phyloP scores from a whole-genome alignment of 2,329 filamentous ascomycete species.

The Microsporum audouinii region DNA sequence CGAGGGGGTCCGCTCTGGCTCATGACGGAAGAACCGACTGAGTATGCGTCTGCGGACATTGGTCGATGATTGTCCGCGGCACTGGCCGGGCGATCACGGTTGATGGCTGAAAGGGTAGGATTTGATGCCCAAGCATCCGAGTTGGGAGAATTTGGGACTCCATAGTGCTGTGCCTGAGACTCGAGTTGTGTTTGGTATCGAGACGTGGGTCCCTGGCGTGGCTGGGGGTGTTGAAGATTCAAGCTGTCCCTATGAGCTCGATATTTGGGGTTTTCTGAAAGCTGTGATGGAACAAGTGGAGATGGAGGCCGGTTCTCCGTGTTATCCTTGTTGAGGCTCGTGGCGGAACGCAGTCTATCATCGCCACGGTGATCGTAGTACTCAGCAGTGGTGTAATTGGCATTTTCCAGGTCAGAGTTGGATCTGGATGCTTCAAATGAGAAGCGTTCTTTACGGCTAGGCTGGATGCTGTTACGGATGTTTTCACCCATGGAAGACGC shows the following conservation, averaged over 20 bases:
- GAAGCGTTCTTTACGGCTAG: conserved; percentile 48
- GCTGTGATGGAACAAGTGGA: conserved; percentile 50
- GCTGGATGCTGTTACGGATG: conserved; percentile 52
- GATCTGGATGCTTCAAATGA: conserved; percentile 59
- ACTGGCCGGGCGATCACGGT: conserved; percentile 19
- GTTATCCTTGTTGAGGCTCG: conserved; percentile 26
- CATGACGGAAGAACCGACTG: conserved; percentile 29
- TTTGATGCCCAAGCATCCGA: conserved; percentile 39
- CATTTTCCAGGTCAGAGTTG: conserved; percentile 59
- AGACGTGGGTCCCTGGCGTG: conserved; percentile 49
- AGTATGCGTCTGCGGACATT: conserved; percentile 37
- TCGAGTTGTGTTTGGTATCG: conserved; percentile 53
- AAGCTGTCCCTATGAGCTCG: conserved; percentile 53
- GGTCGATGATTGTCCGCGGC: conserved; percentile 26
- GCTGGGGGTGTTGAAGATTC: conserved; percentile 54
- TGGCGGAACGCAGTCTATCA: conserved; percentile 35
- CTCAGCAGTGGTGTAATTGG: conserved; percentile 41
- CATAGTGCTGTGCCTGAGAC: conserved; percentile 47
- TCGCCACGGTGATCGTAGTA: conserved; percentile 38
- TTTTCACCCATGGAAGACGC: conserved; percentile 73
- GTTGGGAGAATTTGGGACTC: conserved; percentile 29
- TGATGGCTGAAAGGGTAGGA: conserved; percentile 28
- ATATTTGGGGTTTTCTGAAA: conserved; percentile 50
- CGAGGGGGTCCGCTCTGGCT: conserved; percentile 35
- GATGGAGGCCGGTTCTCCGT: conserved; percentile 45